Percentiles rank a stretch among this genome's conserved stretches.
Evolutionary conservation across 495 filamentous ascomycete species (phyloP).

Genomic region (Xylaria cubensis): DNA sequence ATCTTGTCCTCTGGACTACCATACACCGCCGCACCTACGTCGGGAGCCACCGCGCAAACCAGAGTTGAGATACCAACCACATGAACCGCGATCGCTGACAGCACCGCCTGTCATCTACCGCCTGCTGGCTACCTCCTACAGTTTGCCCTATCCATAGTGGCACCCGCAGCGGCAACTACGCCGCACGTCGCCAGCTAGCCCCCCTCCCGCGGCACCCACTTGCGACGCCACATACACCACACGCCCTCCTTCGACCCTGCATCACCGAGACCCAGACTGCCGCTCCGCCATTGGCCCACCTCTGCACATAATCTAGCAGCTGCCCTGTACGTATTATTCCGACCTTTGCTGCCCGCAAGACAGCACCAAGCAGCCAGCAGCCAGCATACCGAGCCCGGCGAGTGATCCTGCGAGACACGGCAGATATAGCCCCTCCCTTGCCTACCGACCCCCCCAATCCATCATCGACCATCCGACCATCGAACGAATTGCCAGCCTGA

Average conservation of each 20-base stretch:
- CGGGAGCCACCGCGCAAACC: neutral
- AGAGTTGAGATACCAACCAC: neutral
- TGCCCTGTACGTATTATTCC: conserved; percentile 40
- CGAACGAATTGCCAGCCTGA: conserved; percentile 15
- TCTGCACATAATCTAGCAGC: conserved; percentile 21
- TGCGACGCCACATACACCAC: neutral
- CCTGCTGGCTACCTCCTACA: neutral
- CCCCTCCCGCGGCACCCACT: neutral
- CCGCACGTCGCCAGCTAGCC: neutral
- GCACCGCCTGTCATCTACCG: neutral
- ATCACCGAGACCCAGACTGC: neutral
- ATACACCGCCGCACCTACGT: neutral
- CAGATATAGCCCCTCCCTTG: conserved; percentile 12
- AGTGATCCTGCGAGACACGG: conserved; percentile 16
- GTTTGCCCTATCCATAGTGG: neutral
- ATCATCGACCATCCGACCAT: neutral
- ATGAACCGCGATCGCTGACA: neutral
- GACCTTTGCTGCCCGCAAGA: conserved; percentile 35
- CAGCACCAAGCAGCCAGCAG: neutral
- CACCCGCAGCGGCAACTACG: neutral
- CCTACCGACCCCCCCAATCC: neutral
- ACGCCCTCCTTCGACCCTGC: conserved; percentile 15
- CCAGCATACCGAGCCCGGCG: conserved; percentile 33
- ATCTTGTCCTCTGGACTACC: neutral
- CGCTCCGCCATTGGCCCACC: conserved; percentile 12